phyloP scores from a whole-genome alignment of 768 basidiomycete species.

The Trametes punicea region DNA sequence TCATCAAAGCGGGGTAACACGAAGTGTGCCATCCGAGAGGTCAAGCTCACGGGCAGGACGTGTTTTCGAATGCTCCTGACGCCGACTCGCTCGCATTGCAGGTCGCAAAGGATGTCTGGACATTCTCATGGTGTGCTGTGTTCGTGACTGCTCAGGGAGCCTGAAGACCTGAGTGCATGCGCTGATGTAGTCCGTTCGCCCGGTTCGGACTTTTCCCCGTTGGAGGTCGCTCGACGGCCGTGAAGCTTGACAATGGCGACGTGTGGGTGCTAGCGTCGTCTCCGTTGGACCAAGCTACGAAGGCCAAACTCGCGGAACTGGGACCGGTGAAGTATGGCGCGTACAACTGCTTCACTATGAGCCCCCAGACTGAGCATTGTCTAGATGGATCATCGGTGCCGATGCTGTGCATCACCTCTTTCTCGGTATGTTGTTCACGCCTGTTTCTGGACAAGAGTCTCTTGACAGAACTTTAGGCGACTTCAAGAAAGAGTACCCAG shows the following conservation, averaged over 20 bases:
- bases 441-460: no score
- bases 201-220: slow-evolving; percentile 67
- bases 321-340: slow-evolving; percentile 62
- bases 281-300: slow-evolving; percentile 64
- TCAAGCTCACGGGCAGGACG: neutral
- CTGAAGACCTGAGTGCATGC: no score
- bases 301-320: slow-evolving; percentile 54
- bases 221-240: slow-evolving; percentile 81
- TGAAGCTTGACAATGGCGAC: slow-evolving; percentile 61
- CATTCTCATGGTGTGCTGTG: slow-evolving; percentile 52
- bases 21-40: slow-evolving; percentile 12
- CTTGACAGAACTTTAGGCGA: no score
- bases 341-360: neutral
- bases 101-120: slow-evolving; percentile 53
- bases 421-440: slow-evolving; percentile 41
- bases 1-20: neutral
- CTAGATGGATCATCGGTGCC: slow-evolving; percentile 55
- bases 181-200: slow-evolving; percentile 71
- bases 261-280: slow-evolving; percentile 86
- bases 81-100: no score
- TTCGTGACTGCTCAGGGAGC: no score
- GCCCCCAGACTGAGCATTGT: neutral
- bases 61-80: neutral
- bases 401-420: slow-evolving; percentile 60
- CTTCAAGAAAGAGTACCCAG: slow-evolving; percentile 66